These are phyloP conservation scores for Amaranthus cruentus DNA, from an alignment of 148 eudicot genomes.

Conservation along the genomic window DNA sequence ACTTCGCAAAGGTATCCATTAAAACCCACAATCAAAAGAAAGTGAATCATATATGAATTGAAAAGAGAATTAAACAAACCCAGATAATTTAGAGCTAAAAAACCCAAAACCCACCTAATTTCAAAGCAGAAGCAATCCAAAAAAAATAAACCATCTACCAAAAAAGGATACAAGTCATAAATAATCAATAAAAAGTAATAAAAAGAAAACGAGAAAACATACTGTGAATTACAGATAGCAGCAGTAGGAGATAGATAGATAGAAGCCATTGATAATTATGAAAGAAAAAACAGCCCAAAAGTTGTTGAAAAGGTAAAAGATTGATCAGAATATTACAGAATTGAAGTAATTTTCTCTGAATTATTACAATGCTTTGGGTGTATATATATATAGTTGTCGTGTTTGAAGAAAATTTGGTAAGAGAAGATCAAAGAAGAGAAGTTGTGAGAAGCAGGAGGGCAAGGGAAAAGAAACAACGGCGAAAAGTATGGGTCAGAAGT, in stretches of 20 bases:
- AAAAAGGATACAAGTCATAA: not conserved
- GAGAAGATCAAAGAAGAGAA: not conserved
- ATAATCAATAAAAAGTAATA: not conserved
- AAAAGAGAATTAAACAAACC: conserved; percentile 10
- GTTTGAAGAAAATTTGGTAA: not conserved
- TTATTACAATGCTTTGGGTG: not conserved
- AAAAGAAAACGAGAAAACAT: conserved; percentile 1
- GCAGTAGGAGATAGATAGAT: conserved; percentile 44
- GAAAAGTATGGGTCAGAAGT: conserved; percentile 1
- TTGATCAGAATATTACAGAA: not conserved
- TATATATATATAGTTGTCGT: not conserved
- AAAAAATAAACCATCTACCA: not conserved
- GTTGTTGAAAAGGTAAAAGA: not conserved
- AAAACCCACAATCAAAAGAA: not conserved
- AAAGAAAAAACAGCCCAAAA: not conserved
- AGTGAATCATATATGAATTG: not conserved
- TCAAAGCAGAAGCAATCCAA: not conserved
- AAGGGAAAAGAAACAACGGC: not conserved
- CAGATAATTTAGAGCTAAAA: not conserved
- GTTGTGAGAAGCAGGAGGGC: not conserved
- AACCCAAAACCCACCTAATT: not conserved
- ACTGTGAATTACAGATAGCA: conserved; percentile 47
- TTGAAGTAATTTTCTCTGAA: not conserved
- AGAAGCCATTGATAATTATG: conserved; percentile 46
- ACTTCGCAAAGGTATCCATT: not conserved